Conservation (phyloP, 495 filamentous ascomycete genomes). For the Penicillium tannophilum region DNA sequence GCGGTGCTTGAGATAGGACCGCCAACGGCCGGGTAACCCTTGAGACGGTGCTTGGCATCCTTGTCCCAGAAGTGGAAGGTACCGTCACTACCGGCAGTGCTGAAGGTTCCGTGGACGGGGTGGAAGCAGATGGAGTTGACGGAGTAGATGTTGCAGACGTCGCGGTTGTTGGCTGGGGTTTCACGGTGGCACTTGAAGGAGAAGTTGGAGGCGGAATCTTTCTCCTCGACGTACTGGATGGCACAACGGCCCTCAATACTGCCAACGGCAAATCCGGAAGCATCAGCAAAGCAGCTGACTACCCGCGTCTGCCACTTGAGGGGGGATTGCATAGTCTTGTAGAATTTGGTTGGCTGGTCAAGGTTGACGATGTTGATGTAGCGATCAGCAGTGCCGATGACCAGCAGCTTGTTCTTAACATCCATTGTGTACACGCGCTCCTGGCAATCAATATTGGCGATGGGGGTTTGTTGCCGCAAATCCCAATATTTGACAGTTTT, state of each 20-base stretch:
- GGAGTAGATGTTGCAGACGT: constrained; percentile 78
- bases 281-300: constrained; percentile 82
- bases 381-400: constrained; percentile 82
- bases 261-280: constrained; percentile 81
- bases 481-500: constrained; percentile 98
- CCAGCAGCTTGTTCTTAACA: constrained; percentile 73
- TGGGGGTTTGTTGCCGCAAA: constrained; percentile 64
- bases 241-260: constrained; percentile 89
- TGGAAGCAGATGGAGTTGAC: constrained; percentile 92
- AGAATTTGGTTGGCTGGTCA: constrained; percentile 73
- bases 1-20: constrained; percentile 76
- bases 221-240: constrained; percentile 87
- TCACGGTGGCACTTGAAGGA: constrained; percentile 94
- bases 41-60: constrained; percentile 81
- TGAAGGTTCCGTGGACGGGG: constrained; percentile 85
- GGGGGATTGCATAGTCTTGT: constrained; percentile 80
- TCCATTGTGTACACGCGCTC: constrained; percentile 91
- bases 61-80: constrained; percentile 94
- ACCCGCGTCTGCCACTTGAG: constrained; percentile 88
- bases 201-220: constrained; percentile 80
- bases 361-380: constrained; percentile 88
- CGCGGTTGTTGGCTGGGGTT: constrained; percentile 60
- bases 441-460: constrained; percentile 65
- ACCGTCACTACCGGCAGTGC: constrained; percentile 84
- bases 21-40: constrained; percentile 83